phyloP scores from a whole-genome alignment of 768 basidiomycete species.

The Termitomyces heimii region DNA sequence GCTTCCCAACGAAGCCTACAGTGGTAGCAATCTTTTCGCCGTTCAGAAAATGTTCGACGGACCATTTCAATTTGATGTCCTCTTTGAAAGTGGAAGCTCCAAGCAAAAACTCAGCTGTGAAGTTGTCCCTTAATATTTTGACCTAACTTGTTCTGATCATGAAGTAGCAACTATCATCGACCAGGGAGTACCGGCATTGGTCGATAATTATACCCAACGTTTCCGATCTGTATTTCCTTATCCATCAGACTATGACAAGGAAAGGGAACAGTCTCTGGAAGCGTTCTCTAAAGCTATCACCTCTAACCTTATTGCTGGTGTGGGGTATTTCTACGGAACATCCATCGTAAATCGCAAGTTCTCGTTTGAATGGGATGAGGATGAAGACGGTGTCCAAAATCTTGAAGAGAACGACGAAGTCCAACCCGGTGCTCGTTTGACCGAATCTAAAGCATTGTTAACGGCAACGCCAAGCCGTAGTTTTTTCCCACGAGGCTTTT shows the following conservation, averaged over 20 bases:
- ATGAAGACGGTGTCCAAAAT: slow-evolving; percentile 28
- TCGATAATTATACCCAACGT: slow-evolving; percentile 52
- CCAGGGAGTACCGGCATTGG: slow-evolving; percentile 61
- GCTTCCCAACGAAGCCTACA: slow-evolving; percentile 67
- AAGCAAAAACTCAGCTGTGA: slow-evolving; percentile 61
- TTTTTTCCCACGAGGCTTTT: slow-evolving; percentile 97
- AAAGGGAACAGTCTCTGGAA: slow-evolving; percentile 44
- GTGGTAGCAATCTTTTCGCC: slow-evolving; percentile 76
- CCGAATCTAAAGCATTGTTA: slow-evolving; percentile 69
- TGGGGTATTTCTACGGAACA: slow-evolving; percentile 92
- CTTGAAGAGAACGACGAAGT: slow-evolving; percentile 33
- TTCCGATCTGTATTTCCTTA: slow-evolving; percentile 72
- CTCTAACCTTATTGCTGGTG: slow-evolving; percentile 86
- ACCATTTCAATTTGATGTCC: slow-evolving; percentile 83
- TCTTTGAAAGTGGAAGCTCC: slow-evolving; percentile 73
- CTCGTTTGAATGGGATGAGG: slow-evolving; percentile 88
- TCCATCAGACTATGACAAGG: slow-evolving; percentile 44
- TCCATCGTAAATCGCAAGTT: slow-evolving; percentile 84
- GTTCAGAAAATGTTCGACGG: slow-evolving; percentile 86
- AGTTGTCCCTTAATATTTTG: slow-evolving; percentile 16
- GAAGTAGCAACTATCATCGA: slow-evolving; percentile 56
- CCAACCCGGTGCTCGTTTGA: slow-evolving; percentile 54
- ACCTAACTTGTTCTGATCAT: slow-evolving; percentile 4
- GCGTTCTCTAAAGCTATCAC: slow-evolving; percentile 86
- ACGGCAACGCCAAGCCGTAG: slow-evolving; percentile 94